These are phyloP conservation scores for Annulohypoxylon maeteangense DNA, from an alignment of 495 filamentous ascomycete genomes.

Conservation along the genomic window DNA sequence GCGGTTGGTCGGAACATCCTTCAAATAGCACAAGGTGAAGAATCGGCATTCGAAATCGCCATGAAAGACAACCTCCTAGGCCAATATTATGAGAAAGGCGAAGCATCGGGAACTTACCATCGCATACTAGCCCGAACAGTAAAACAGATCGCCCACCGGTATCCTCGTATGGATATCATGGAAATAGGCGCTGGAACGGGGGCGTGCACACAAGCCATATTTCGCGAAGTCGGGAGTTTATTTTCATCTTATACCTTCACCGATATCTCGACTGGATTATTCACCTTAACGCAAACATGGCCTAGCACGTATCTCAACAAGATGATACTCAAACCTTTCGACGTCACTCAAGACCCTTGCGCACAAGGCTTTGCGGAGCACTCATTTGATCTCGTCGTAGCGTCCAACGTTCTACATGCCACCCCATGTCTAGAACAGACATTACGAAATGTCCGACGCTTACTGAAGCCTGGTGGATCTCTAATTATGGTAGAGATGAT, in stretches of 20 bases:
- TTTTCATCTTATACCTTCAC: neutral
- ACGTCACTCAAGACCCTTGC: too few species aligned
- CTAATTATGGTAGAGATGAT: neutral
- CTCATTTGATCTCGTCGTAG: too few species aligned
- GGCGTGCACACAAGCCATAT: neutral
- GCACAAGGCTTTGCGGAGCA: too few species aligned
- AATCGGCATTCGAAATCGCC: neutral
- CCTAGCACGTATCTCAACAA: too few species aligned
- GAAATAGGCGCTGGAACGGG: neutral
- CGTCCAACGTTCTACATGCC: too few species aligned
- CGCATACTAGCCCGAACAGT: neutral
- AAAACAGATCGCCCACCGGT: neutral
- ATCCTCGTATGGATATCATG: neutral
- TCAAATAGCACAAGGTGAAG: neutral
- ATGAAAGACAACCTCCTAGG: neutral
- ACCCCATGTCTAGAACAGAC: too few species aligned
- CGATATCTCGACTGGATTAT: too few species aligned
- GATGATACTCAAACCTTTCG: too few species aligned
- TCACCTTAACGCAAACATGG: too few species aligned
- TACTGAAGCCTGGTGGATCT: neutral
- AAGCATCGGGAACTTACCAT: too few species aligned
- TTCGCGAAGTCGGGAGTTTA: neutral
- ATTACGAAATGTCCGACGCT: too few species aligned
- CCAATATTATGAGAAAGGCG: neutral
- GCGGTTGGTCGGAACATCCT: neutral